Base-by-base conservation (phyloP, 2,329 filamentous ascomycete species). In the Phaeosphaeriaceae sp. region DNA sequence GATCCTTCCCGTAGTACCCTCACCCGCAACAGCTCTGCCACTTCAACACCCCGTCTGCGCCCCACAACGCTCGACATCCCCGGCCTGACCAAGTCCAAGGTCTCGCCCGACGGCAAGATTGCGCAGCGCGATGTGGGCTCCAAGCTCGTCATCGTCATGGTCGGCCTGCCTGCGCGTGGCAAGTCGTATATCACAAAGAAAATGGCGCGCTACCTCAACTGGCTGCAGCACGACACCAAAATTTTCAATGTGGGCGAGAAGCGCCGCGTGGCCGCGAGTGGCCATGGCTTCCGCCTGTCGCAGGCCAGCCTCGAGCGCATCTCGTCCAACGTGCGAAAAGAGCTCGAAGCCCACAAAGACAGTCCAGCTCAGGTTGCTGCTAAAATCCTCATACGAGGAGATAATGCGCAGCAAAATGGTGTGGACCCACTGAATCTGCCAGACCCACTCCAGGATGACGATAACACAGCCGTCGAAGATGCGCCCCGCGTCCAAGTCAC, bases 131-230 rank as follows among this genome's bases (percentile, higher is more conserved):
- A 99, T 85, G 91, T 99, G 51, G 95, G 94, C 51, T 91, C 95
- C 43, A 99, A 99, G 83, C 84, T 99, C 62, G 93, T 98, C 74
- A 97, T 99, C 71, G 89, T 99, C 77, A 99, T 99, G 95, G 95
- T 99, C 60, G 95, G 95, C 64, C 82, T 99, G 70, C 95, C 95
- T 2, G 95, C 95, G 10, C 86, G 95, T 71, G 95, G 95, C 75
- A 99, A 99, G 82, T 97, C 94, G 55, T 99, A 99, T 80, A 97
- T 99, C 72, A 98, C 95, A 61, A 98, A 98, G 84, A 99, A 99
- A 82, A 87, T 99, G 63, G 91, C 95, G 59, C 88, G 95, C 61
- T 99, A 98, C 76, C 82, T 99, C 52, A 94, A 96, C 51, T 99
- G 95, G 95, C 89, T 97, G 72, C 95, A 99, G 75, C 94, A 99